Evolutionary conservation across 352 stramenopile genomes (phyloP).

Genomic region (Phytopythium kandeliae): DNA sequence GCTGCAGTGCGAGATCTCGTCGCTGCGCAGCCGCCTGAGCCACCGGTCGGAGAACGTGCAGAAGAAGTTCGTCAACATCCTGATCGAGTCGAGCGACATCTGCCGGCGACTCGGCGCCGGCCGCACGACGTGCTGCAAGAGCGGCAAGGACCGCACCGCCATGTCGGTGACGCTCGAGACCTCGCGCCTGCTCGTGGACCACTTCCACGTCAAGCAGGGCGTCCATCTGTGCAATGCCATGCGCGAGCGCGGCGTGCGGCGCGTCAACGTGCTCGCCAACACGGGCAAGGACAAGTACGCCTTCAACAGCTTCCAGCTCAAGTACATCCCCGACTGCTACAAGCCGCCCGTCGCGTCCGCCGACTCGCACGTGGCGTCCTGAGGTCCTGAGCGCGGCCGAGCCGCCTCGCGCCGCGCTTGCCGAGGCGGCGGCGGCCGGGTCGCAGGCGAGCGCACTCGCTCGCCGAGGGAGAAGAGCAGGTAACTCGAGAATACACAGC

Average conservation of each 20-base stretch:
- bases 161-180: slow-evolving; percentile 97
- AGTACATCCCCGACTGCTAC: slow-evolving; percentile 95
- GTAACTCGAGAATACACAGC: too few relatives aligned
- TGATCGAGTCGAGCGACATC: slow-evolving; percentile 83
- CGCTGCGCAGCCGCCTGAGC: slow-evolving; percentile 53
- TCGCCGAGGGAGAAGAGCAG: too few relatives aligned
- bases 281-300: slow-evolving; percentile 92
- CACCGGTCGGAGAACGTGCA: slow-evolving; percentile 60
- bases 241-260: slow-evolving; percentile 78
- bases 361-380: slow-evolving; percentile 60
- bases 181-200: slow-evolving; percentile 85
- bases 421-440: too few relatives aligned
- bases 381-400: slow-evolving; percentile 26
- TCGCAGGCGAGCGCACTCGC: too few relatives aligned
- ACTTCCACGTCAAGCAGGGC: slow-evolving; percentile 85
- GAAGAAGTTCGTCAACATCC: slow-evolving; percentile 85
- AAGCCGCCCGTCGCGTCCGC: slow-evolving; percentile 81
- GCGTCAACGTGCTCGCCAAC: slow-evolving; percentile 82
- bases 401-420: background rate
- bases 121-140: slow-evolving; percentile 96
- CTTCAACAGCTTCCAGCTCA: slow-evolving; percentile 96
- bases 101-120: slow-evolving; percentile 89
- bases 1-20: slow-evolving; percentile 52
- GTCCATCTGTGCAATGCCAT: slow-evolving; percentile 84
- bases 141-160: slow-evolving; percentile 95